phyloP scores from a whole-genome alignment of 2,329 filamentous ascomycete species.

The Hypomyces perniciosus region DNA sequence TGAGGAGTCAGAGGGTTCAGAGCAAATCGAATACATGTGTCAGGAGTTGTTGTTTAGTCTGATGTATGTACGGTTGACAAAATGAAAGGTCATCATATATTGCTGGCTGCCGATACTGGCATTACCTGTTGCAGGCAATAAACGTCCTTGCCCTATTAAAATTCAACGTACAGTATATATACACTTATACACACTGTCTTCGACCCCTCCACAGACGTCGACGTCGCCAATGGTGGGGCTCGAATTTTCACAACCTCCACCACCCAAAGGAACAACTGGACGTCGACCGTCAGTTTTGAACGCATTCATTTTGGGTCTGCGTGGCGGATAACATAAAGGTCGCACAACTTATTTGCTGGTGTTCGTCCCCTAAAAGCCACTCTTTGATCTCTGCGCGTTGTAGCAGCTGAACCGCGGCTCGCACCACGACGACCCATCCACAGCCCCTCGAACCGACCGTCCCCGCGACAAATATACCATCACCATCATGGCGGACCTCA shows the following conservation, averaged over 20 bases:
- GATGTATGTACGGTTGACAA: no score
- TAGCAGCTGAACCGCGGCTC: background rate
- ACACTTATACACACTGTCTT: constrained; percentile 4
- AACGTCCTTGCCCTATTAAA: background rate
- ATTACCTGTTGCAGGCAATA: no score
- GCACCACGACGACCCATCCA: background rate
- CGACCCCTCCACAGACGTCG: constrained; percentile 21
- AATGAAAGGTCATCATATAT: no score
- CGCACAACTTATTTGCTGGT: background rate
- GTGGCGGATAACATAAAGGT: background rate
- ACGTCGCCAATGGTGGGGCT: constrained; percentile 32
- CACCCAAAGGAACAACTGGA: constrained; percentile 15
- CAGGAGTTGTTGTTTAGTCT: no score
- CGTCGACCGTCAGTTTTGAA: constrained; percentile 9
- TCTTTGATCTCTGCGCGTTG: background rate
- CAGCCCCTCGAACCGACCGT: constrained; percentile 6
- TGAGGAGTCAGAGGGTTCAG: no score
- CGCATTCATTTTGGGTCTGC: constrained; percentile 12
- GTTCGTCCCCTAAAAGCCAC: background rate
- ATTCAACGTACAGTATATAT: background rate
- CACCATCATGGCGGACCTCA: constrained; percentile 74
- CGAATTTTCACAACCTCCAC: constrained; percentile 34
- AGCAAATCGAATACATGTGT: no score
- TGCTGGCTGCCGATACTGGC: no score
- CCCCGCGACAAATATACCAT: constrained; percentile 6